phyloP scores from a whole-genome alignment of 2,329 filamentous ascomycete species.

The Periconia sp. region DNA sequence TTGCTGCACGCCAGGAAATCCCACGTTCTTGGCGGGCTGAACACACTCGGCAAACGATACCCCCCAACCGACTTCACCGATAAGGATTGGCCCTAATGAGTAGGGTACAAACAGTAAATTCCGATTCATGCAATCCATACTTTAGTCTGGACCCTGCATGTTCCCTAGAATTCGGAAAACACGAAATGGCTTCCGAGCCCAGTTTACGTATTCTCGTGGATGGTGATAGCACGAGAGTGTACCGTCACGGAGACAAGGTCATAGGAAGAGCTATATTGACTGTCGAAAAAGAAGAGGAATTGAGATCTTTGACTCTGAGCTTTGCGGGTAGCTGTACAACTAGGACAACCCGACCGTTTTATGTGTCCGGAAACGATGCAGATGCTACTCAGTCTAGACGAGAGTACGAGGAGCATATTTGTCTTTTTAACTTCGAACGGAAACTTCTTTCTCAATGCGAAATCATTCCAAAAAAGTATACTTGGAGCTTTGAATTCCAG shows the following conservation, averaged over 20 bases:
- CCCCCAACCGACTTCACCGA: slow-evolving; percentile 32
- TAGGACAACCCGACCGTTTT: slow-evolving; percentile 35
- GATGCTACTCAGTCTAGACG: slow-evolving; percentile 20
- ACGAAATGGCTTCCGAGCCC: slow-evolving; percentile 32
- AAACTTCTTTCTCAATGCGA: slow-evolving; percentile 23
- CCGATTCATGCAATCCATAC: slow-evolving; percentile 19
- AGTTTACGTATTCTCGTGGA: slow-evolving; percentile 38
- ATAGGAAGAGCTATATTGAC: slow-evolving; percentile 40
- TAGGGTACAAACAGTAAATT: slow-evolving; percentile 2
- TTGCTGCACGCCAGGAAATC: slow-evolving; percentile 35
- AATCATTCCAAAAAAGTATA: slow-evolving; percentile 34
- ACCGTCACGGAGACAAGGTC: slow-evolving; percentile 40
- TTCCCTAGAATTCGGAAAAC: slow-evolving; percentile 13
- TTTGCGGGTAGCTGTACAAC: slow-evolving; percentile 42
- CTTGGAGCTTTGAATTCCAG: slow-evolving; percentile 43
- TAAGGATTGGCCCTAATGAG: slow-evolving; percentile 33
- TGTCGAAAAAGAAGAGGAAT: slow-evolving; percentile 31
- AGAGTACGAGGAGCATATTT: slow-evolving; percentile 34
- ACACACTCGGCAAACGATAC: slow-evolving; percentile 37
- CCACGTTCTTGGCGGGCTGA: slow-evolving; percentile 35
- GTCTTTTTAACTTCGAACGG: slow-evolving; percentile 37
- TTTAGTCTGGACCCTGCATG: slow-evolving; percentile 37
- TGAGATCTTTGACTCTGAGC: slow-evolving; percentile 34
- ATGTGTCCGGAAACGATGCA: slow-evolving; percentile 21
- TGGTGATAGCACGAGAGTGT: slow-evolving; percentile 35